Base-by-base conservation (phyloP, 441 rosid species). In the Biscutella laevigata region DNA sequence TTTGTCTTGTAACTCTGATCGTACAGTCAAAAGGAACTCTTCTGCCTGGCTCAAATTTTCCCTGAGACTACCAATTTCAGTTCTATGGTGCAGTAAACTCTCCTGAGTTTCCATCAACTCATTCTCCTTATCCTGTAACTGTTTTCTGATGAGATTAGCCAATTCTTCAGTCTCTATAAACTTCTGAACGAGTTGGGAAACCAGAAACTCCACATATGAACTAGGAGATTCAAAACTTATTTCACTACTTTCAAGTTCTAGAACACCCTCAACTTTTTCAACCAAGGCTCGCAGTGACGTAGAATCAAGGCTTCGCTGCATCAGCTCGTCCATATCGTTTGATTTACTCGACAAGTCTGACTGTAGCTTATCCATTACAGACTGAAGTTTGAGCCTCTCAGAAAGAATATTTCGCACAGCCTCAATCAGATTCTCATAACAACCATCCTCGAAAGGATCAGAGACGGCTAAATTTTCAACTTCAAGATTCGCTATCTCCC, bases 181-280 rank as follows among this genome's bases (percentile, higher is more conserved):
- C 67, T 73, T 85, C 70, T 77, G 62, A 71, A 77, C 77, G 74
- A 94, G 88, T 54, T 75, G 66, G 45, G 79, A 71, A 53, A 94
- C 78, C 64, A 88, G 68, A 61, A 72, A 79, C 81, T 76, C 88
- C 45, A 94, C 65, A 42, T 39, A 68, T 24, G 76, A 69, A 63
- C 67, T 38, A 66, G 85, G 79, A 7, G 53, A 56, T 43, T 59
- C 87, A 22, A 54, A 67, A 67, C 56, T 75, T 34, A 32, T 30
- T 51, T 49, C 67, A 48, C 57, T 75, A n/a, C n/a, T n/a, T 65
- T 80, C 80, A 57, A 66, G 79, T 65, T 86, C 70, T 49, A 84
- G 61, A 61, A 74, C 77, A 66, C 67, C 77, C 78, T 76, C 79
- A 21, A 86, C 71, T 53, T 74, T 77, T 65, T 73, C 71, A 46